phyloP scores from a whole-genome alignment of 139 green algal genomes.

The Raphidocelis subcapitata region DNA sequence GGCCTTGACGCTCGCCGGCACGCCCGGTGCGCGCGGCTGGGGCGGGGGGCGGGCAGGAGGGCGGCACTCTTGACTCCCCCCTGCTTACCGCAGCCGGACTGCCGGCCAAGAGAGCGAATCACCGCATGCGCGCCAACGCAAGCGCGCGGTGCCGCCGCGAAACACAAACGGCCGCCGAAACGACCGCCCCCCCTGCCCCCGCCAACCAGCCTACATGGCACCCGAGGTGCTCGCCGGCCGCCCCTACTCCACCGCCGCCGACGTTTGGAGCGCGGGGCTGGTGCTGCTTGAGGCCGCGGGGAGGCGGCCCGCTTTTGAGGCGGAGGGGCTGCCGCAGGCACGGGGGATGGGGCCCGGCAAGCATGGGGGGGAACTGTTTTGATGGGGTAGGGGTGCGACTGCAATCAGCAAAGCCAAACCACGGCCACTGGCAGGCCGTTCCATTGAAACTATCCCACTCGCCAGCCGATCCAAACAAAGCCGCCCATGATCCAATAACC shows the following conservation, averaged over 20 bases:
- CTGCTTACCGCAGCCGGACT: not conserved
- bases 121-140: not conserved
- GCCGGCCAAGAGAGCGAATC: not conserved
- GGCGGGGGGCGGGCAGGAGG: constrained; percentile 21
- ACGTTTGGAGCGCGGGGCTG: constrained; percentile 84
- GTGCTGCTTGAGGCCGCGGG: constrained; percentile 85
- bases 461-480: too few species aligned
- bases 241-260: constrained; percentile 79
- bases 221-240: constrained; percentile 78
- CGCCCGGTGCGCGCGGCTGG: not conserved
- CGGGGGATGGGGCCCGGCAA: too few species aligned
- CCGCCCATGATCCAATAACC: too few species aligned
- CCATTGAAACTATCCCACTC: too few species aligned
- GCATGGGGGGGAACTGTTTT: too few species aligned
- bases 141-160: not conserved
- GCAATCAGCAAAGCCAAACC: too few species aligned
- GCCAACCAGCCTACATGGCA: constrained; percentile 71
- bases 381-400: too few species aligned
- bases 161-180: too few species aligned
- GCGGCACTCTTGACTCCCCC: not conserved
- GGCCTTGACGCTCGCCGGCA: constrained; percentile 47
- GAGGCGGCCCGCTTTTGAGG: constrained; percentile 79
- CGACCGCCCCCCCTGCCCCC: too few species aligned
- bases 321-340: constrained; percentile 49
- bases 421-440: too few species aligned